phyloP scores from a whole-genome alignment of 192 early-diverging fungal species.

The Backusella westeae region DNA sequence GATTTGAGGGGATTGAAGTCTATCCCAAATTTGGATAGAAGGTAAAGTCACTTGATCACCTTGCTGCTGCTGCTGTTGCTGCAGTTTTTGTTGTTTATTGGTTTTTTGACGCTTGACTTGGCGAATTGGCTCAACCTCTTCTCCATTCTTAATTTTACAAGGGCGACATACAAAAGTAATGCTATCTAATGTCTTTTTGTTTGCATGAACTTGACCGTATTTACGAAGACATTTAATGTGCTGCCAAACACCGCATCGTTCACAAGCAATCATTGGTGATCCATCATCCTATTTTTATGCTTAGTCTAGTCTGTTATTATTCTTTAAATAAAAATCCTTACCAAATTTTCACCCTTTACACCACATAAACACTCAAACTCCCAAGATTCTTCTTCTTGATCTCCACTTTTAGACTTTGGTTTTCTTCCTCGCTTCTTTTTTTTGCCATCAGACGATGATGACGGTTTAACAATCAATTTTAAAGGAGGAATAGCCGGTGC shows the following conservation, averaged over 20 bases:
- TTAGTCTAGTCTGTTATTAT: not conserved
- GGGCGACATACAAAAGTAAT: slow-evolving; percentile 49
- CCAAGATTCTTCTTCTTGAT: slow-evolving; percentile 41
- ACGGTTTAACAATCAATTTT: not conserved
- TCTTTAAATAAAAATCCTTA: slow-evolving; percentile 20
- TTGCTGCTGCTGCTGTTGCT: not conserved
- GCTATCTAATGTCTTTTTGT: slow-evolving; percentile 41
- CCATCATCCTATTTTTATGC: slow-evolving; percentile 55
- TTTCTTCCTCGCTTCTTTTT: slow-evolving; percentile 18
- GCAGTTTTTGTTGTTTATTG: not conserved
- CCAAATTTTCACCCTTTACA: slow-evolving; percentile 43
- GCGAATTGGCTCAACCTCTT: not conserved
- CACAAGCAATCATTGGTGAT: slow-evolving; percentile 70
- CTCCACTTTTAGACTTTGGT: slow-evolving; percentile 20
- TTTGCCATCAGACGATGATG: not conserved
- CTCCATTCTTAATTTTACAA: slow-evolving; percentile 32
- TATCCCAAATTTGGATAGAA: slow-evolving; percentile 1
- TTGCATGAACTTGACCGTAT: slow-evolving; percentile 21
- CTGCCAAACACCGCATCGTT: slow-evolving; percentile 65
- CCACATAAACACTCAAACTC: slow-evolving; percentile 51
- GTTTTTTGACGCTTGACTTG: not conserved
- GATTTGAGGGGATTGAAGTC: not conserved
- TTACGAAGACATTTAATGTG: slow-evolving; percentile 64
- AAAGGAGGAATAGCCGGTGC: slow-evolving; percentile 9
- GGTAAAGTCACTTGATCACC: not conserved